phyloP scores from a whole-genome alignment of 345 rosid genomes.

The Bruguiera gymnorhiza region DNA sequence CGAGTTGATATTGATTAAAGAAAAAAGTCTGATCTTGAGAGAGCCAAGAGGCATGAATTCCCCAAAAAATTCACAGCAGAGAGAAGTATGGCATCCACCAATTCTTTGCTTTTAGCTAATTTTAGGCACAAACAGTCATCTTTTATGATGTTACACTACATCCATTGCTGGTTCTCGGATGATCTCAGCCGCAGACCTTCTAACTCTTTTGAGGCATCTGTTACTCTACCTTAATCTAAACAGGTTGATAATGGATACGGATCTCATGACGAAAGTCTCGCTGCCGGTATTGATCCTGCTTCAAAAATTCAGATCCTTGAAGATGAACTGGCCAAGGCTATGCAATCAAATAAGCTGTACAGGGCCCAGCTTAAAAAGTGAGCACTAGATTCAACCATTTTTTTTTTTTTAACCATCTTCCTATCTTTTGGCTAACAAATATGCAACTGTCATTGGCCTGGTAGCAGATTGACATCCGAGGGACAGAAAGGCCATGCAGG shows the following conservation, averaged over 20 bases:
- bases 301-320: conserved; percentile 33
- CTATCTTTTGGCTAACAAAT: not conserved
- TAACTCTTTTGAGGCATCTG: not conserved
- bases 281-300: conserved; percentile 12
- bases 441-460: not conserved
- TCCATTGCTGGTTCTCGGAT: not conserved
- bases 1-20: conserved; percentile 33
- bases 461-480: conserved; percentile 28
- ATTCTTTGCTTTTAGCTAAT: not conserved
- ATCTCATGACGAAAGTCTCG: conserved; percentile 9
- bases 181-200: not conserved
- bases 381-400: not conserved
- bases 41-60: conserved; percentile 12
- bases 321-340: conserved; percentile 28
- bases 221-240: not conserved
- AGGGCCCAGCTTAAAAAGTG: conserved; percentile 34
- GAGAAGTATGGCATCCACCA: conserved; percentile 25
- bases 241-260: conserved; percentile 24
- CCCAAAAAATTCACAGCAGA: conserved; percentile 13
- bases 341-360: conserved; percentile 26
- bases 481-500: conserved; percentile 19
- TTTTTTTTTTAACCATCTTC: too few relatives aligned
- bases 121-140: not conserved
- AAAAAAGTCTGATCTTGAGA: conserved; percentile 28
- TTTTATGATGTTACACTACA: not conserved